Base-by-base conservation (phyloP, 2,329 filamentous ascomycete species). In the Fonsecaea pedrosoi region DNA sequence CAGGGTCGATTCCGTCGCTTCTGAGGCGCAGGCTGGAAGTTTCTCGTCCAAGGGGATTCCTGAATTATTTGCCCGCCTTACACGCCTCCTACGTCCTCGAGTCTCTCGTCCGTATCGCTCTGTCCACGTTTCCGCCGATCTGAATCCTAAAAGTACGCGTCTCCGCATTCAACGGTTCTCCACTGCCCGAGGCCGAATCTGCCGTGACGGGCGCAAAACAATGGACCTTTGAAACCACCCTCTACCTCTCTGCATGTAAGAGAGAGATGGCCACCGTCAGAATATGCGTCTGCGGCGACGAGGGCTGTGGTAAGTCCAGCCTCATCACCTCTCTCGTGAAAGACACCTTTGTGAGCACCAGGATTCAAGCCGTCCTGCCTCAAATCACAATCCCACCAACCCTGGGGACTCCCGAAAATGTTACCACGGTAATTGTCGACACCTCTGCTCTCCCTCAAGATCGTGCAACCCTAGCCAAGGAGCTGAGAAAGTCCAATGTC, bases 401-500 rank as follows among this genome's bases (percentile, higher is more conserved):
- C 74, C 91, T 97, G 72, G 93, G 92, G 66, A 97, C 94, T 5
- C 94, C 94, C 56, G 94, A 98, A 74, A 97, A 97, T 85, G 92
- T 98, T 77, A 96, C 93, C 57, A 99, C 95, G 12, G 97, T 92
- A 72, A 94, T 99, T 74, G 92, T 99, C 82, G 95, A 99, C 79
- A 99, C 95, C 37, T 98, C 94, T 38, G 93, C 95, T 42, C 87
- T 96, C 9, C 95, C 95, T 0, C 94, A 97, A 78, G 94, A 99
- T 77, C 90, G 95, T 72, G 92, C 90, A 67, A 94, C 90, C 18
- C 84, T 99, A 66, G 90, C 94, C 69, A 95, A 95, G 77, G 95
- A 98, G 81, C 94, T 99, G 69, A 89, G 95, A 71, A 97, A 97
- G 79, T 95, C 91, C 75, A 99, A 97, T 77, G 94, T 97, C 72